A percentile compares a stretch with the other conserved stretches of the same genome.
Conservation (phyloP, 495 filamentous ascomycete genomes). For the Hypomontagnella submonticulosa region DNA sequence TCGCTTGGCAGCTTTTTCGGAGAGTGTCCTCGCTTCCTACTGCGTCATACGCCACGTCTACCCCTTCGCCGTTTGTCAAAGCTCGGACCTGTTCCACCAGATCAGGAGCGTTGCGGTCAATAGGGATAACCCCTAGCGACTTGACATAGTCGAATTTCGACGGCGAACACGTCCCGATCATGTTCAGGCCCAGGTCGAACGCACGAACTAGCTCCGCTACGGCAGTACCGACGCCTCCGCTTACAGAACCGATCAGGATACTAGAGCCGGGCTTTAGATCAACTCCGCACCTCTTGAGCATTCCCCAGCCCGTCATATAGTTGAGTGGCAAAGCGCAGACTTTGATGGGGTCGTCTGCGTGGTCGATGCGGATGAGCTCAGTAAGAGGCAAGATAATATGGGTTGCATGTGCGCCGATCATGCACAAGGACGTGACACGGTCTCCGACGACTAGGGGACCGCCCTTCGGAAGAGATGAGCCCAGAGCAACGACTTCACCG, state of each 20-base stretch:
- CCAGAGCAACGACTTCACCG: constrained; percentile 1
- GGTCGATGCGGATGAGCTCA: constrained; percentile 10
- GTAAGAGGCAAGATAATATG: not conserved
- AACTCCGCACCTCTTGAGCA: not conserved
- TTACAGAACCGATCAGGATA: constrained; percentile 11
- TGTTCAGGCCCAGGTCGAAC: constrained; percentile 2
- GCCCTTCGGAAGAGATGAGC: not conserved
- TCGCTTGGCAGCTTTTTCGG: not conserved
- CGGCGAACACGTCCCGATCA: constrained; percentile 7
- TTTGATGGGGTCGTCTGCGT: not conserved
- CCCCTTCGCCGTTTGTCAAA: constrained; percentile 3
- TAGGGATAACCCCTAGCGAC: not conserved
- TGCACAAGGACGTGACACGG: not conserved
- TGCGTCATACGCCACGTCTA: not conserved
- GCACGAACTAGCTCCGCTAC: constrained; percentile 1
- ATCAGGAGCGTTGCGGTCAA: not conserved
- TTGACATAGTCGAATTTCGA: constrained; percentile 17
- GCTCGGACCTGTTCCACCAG: constrained; percentile 1
- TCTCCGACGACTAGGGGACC: not conserved
- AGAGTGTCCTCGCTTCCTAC: not conserved
- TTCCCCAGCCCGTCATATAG: constrained; percentile 9
- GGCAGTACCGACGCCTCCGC: constrained; percentile 9
- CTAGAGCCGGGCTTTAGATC: constrained; percentile 1
- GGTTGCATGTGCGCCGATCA: not conserved
- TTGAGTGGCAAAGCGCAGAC: not conserved